These are phyloP conservation scores for Rostrohypoxylon terebratum DNA, from an alignment of 495 filamentous ascomycete genomes.

Conservation along the genomic window DNA sequence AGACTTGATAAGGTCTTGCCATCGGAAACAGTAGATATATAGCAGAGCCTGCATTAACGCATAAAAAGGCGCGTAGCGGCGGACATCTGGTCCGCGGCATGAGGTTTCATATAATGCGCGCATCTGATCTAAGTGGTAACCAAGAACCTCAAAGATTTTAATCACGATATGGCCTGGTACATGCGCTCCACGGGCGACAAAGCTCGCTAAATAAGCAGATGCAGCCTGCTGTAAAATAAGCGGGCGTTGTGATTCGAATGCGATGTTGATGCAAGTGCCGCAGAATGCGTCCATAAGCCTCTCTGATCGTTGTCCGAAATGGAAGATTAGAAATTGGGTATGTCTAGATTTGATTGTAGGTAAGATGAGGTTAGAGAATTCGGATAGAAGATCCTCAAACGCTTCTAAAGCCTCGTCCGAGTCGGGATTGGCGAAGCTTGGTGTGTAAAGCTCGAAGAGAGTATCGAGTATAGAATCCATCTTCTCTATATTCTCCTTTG, in stretches of 20 bases:
- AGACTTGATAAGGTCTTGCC: slow-evolving; percentile 83
- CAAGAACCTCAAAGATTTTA: slow-evolving; percentile 79
- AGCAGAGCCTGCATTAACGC: slow-evolving; percentile 85
- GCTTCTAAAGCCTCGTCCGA: slow-evolving; percentile 61
- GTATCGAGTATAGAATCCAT: slow-evolving; percentile 92
- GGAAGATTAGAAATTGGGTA: slow-evolving; percentile 92
- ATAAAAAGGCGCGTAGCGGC: slow-evolving; percentile 87
- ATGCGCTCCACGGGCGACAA: slow-evolving; percentile 86
- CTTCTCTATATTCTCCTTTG: slow-evolving; percentile 86
- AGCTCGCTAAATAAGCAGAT: slow-evolving; percentile 92
- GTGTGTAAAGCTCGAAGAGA: slow-evolving; percentile 84
- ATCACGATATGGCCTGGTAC: slow-evolving; percentile 80
- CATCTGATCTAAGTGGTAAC: slow-evolving; percentile 76
- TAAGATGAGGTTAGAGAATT: slow-evolving; percentile 86
- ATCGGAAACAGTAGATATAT: slow-evolving; percentile 99
- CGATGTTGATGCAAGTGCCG: slow-evolving; percentile 71
- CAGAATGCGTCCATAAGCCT: slow-evolving; percentile 82
- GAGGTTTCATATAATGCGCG: slow-evolving; percentile 69
- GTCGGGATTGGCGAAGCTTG: slow-evolving; percentile 69
- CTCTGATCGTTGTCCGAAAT: slow-evolving; percentile 84
- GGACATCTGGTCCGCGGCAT: slow-evolving; percentile 86
- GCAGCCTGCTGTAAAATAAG: slow-evolving; percentile 81
- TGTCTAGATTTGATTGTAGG: slow-evolving; percentile 89
- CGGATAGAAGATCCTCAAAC: slow-evolving; percentile 79
- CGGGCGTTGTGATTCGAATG: slow-evolving; percentile 66